Percentiles rank a stretch among this genome's conserved stretches.
phyloP scores from a whole-genome alignment of 2,329 filamentous ascomycete genomes.

The Fusarium sp. region DNA sequence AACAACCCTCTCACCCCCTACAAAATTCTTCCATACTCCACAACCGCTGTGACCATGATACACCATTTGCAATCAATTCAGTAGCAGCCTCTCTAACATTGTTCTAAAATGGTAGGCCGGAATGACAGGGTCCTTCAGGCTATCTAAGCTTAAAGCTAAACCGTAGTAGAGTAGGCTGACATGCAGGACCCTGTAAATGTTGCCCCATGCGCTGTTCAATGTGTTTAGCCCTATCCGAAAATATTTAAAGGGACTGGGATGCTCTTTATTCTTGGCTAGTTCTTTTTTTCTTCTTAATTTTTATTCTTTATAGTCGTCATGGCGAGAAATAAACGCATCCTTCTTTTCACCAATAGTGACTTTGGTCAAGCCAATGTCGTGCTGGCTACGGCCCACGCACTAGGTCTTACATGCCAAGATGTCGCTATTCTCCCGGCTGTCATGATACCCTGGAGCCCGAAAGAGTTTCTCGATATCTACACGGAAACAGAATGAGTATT shows the following conservation, averaged over 20 bases:
- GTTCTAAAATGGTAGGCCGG: neutral
- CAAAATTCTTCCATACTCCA: neutral
- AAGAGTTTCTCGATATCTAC: neutral
- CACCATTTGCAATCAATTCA: rapidly evolving
- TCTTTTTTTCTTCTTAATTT: too few relatives aligned
- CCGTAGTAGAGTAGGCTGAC: neutral
- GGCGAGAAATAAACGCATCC: rapidly evolving
- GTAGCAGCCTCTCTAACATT: neutral
- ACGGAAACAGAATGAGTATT: neutral
- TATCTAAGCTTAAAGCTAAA: neutral
- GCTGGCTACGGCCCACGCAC: neutral
- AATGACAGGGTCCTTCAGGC: neutral
- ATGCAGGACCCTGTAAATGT: neutral
- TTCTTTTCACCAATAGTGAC: neutral
- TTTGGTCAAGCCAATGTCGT: neutral
- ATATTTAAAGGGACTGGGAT: neutral
- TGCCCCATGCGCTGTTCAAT: neutral
- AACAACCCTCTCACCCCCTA: too few relatives aligned
- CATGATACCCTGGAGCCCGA: neutral
- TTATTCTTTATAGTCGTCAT: rapidly evolving
- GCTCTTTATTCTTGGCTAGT: too few relatives aligned
- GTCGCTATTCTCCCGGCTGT: neutral
- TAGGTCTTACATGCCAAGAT: neutral
- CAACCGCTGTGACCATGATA: neutral
- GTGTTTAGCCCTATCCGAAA: neutral